These are phyloP conservation scores for Colletotrichum karsti DNA, from an alignment of 2,329 filamentous ascomycete species.

Conservation along the genomic window DNA sequence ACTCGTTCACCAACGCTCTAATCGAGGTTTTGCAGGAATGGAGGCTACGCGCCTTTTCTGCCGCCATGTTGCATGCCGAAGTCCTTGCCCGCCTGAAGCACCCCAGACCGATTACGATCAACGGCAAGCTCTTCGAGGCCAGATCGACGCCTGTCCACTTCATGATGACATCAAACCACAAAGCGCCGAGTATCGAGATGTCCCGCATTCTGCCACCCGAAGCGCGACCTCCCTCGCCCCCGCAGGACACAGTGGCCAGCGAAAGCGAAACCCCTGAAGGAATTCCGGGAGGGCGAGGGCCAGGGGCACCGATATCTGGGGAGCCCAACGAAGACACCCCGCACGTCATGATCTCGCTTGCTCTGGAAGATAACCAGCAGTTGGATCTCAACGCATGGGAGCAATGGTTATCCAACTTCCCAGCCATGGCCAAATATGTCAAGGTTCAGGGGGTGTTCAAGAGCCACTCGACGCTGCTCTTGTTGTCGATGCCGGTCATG, in stretches of 20 bases:
- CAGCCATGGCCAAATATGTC: slow-evolving; percentile 66
- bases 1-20: slow-evolving; percentile 67
- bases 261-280: slow-evolving; percentile 1
- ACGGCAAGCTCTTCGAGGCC: slow-evolving; percentile 65
- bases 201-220: slow-evolving; percentile 47
- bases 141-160: slow-evolving; percentile 69
- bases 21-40: slow-evolving; percentile 68
- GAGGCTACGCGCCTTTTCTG: slow-evolving; percentile 62
- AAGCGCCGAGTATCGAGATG: slow-evolving; percentile 65
- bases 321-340: slow-evolving; percentile 65
- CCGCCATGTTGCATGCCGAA: slow-evolving; percentile 69
- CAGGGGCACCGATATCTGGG: slow-evolving; percentile 19
- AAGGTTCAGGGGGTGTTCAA: slow-evolving; percentile 70
- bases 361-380: slow-evolving; percentile 64
- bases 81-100: slow-evolving; percentile 68
- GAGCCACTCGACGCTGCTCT: slow-evolving; percentile 66
- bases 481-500: slow-evolving; percentile 66
- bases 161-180: slow-evolving; percentile 70
- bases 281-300: slow-evolving; percentile 12
- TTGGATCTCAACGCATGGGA: slow-evolving; percentile 68
- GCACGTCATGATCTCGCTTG: slow-evolving; percentile 69
- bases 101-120: slow-evolving; percentile 64
- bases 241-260: slow-evolving; percentile 33
- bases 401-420: slow-evolving; percentile 64
- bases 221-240: slow-evolving; percentile 46